Evolutionary conservation across 352 stramenopile species (phyloP), one percentile per base, ranked within the genome.

Genomic region (Blastocystis sp.): DNA sequence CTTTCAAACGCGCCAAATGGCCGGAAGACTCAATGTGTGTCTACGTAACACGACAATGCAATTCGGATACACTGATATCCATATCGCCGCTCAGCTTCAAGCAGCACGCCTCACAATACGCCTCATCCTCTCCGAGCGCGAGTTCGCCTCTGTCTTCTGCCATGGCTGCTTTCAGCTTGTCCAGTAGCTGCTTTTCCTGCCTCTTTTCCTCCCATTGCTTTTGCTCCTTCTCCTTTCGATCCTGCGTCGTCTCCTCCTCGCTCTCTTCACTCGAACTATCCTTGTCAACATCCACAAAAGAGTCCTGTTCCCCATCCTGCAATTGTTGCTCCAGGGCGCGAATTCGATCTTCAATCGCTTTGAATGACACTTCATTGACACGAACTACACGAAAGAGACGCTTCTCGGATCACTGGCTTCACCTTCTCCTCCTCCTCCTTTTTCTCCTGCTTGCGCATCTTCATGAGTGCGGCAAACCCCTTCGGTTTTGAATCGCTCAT

Each of bases 301-400:
- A 33, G 29, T 85, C 74, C 21, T 41, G 51, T 21, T 85, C 74
- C 21, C 51, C 31, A 69, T 85, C 55, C 31, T 85, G 65, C 51
- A 85, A 41, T 59, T 85, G 74, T n/a, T 85, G 19, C 19, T 85
- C 74, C 26, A 85, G n/a, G 26, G 31, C 31, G n/a, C 31, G 13
- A 6, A 85, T 85, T 45, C 74, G 74, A 45, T 85, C 74, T 37
- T 85, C 74, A 69, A 85, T 85, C 26, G 74, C 74, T 85, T 51
- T n/a, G 29, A 16, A 24, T 63, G 19, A 85, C 2, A 21, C 29
- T n/a, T 24, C 13, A 1, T n/a, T 16, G 29, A 85, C 41, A 33
- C 16, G 3, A 35, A 37, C 16, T 33, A 85, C 74, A 69, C 31
- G 74, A 35, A 39, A 85, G 29, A 0, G 74, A 67, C 13, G 45